These are phyloP conservation scores for Solanum hybrid DNA, from an alignment of 305 asterid species.

Conservation along the genomic window DNA sequence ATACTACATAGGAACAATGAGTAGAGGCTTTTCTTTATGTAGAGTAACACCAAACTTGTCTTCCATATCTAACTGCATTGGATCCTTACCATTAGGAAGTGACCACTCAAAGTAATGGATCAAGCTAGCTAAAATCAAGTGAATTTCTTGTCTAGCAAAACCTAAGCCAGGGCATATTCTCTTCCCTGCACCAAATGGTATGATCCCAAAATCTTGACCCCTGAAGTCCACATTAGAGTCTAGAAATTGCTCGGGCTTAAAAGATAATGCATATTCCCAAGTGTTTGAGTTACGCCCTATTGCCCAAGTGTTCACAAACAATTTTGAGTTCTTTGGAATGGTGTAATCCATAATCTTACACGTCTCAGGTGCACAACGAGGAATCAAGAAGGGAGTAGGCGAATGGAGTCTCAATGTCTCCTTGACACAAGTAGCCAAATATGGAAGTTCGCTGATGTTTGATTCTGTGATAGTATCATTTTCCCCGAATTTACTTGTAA, in stretches of 20 bases:
- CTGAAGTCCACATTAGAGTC: slow-evolving; percentile 2
- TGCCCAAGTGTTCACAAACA: too few species aligned
- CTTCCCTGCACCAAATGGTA: slow-evolving; percentile 23
- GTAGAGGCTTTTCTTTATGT: not conserved
- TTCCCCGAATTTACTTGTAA: not conserved
- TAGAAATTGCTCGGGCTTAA: slow-evolving; percentile 20
- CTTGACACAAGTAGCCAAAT: too few species aligned
- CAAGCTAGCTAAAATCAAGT: not conserved
- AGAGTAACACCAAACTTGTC: not conserved
- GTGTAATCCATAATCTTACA: too few species aligned
- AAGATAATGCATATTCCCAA: not conserved
- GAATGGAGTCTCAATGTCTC: too few species aligned
- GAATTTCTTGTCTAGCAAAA: not conserved
- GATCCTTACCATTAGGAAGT: not conserved
- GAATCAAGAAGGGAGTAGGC: too few species aligned
- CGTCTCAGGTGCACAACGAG: too few species aligned
- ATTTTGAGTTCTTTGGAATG: too few species aligned
- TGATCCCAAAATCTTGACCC: slow-evolving; percentile 5
- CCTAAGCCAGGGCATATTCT: slow-evolving; percentile 30
- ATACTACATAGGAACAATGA: not conserved
- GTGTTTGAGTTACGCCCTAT: too few species aligned
- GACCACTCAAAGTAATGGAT: not conserved
- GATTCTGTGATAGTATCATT: not conserved
- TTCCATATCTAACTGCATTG: not conserved
- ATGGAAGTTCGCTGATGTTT: not conserved